Evolutionary conservation across 2,329 filamentous ascomycete genomes (phyloP).

Genomic region (Iodosphaeria phyllophila): DNA sequence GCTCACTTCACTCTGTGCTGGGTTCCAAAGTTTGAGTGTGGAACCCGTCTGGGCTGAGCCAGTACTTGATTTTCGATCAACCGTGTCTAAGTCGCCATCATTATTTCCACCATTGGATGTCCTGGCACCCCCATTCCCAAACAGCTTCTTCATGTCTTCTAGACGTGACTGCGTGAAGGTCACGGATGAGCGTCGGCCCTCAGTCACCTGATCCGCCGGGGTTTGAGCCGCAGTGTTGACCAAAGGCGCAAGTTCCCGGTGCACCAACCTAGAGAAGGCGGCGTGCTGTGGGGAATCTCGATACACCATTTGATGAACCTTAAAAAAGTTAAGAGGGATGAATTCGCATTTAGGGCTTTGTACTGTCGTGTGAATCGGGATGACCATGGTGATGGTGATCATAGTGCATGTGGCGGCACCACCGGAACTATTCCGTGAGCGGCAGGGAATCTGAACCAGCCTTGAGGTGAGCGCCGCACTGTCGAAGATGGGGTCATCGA

Average conservation of each 20-base stretch:
- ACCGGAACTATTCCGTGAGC: constrained; percentile 3
- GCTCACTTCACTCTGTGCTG: constrained; percentile 1
- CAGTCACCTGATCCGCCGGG: too few species aligned
- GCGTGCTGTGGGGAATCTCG: constrained; percentile 33
- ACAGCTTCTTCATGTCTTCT: too few species aligned
- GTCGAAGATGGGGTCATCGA: constrained; percentile 21
- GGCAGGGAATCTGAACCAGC: constrained; percentile 20
- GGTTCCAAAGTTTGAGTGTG: constrained; percentile 15
- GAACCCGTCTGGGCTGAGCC: constrained; percentile 13
- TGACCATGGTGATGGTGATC: constrained; percentile 39
- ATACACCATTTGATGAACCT: constrained; percentile 43
- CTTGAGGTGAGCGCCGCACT: constrained; percentile 20
- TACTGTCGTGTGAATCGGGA: constrained; percentile 38
- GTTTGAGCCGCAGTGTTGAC: constrained; percentile 15
- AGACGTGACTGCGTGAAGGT: background rate
- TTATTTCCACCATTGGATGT: too few species aligned
- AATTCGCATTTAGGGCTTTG: constrained; percentile 34
- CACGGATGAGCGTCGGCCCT: background rate
- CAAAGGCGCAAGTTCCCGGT: constrained; percentile 38
- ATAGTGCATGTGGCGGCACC: constrained; percentile 15
- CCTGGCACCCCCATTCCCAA: too few species aligned
- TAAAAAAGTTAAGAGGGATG: constrained; percentile 45
- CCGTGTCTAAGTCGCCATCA: constrained; percentile 12
- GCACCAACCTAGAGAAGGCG: constrained; percentile 39
- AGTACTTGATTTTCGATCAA: constrained; percentile 7